Percentiles rank a stretch among this genome's conserved stretches.
phyloP scores from a whole-genome alignment of 2,329 filamentous ascomycete genomes.

The Penicillium concentricum region DNA sequence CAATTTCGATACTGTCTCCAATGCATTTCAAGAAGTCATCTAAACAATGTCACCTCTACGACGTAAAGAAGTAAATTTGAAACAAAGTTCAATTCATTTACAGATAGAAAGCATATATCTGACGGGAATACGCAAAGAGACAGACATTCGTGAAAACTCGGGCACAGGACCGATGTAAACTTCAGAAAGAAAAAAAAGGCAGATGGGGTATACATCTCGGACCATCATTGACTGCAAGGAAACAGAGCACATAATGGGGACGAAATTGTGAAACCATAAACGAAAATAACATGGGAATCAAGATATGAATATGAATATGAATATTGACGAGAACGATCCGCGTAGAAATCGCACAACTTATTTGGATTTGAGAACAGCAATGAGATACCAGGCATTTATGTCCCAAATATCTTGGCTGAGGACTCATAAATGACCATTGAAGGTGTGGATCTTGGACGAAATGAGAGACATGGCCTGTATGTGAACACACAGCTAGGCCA shows the following conservation, averaged over 20 bases:
- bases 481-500: not conserved
- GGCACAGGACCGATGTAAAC: slow-evolving; percentile 6
- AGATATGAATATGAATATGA: slow-evolving; percentile 9
- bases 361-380: not conserved
- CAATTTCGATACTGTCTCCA: not conserved
- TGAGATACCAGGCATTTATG: not conserved
- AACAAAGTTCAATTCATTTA: slow-evolving; percentile 6
- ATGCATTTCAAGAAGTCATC: not conserved
- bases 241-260: not conserved
- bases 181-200: slow-evolving; percentile 6
- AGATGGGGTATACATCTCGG: slow-evolving; percentile 25
- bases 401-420: not conserved
- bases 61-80: not conserved
- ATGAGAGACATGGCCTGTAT: not conserved
- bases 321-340: not conserved
- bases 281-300: slow-evolving; percentile 8
- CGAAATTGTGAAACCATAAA: not conserved
- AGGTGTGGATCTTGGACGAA: not conserved
- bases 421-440: not conserved
- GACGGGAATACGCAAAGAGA: slow-evolving; percentile 3
- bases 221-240: slow-evolving; percentile 15
- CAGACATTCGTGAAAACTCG: not conserved
- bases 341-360: not conserved
- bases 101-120: slow-evolving; percentile 3
- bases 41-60: not conserved